phyloP scores from a whole-genome alignment of 371 early-diverging fungal species.

The Mucor circinelloides region DNA sequence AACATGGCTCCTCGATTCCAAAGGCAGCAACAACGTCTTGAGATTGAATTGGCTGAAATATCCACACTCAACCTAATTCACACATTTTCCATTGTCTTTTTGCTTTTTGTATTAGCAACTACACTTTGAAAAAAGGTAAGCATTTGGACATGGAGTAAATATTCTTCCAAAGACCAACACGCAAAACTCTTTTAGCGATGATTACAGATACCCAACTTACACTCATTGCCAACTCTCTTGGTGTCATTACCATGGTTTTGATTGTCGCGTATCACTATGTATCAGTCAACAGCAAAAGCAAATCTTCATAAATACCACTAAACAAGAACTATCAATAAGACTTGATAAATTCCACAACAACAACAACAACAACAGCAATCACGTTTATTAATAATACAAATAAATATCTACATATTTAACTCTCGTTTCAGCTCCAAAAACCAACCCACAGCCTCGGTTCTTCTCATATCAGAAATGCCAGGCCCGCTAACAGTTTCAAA shows the following conservation, averaged over 20 bases:
- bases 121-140: not conserved
- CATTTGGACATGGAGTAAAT: not conserved
- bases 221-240: slow-evolving; percentile 58
- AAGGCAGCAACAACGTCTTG: not conserved
- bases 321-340: too few species aligned
- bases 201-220: slow-evolving; percentile 61
- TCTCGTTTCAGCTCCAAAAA: slow-evolving; percentile 44
- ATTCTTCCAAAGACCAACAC: not conserved
- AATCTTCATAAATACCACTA: slow-evolving; percentile 1
- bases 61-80: not conserved
- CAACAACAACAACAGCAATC: not conserved
- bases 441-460: slow-evolving; percentile 53
- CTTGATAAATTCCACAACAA: too few species aligned
- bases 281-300: slow-evolving; percentile 44
- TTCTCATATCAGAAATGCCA: slow-evolving; percentile 54
- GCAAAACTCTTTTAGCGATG: slow-evolving; percentile 17
- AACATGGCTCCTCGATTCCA: not conserved
- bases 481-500: slow-evolving; percentile 53
- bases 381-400: not conserved
- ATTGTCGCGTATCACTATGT: slow-evolving; percentile 64
- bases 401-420: slow-evolving; percentile 10
- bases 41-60: slow-evolving; percentile 1
- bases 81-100: not conserved
- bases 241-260: slow-evolving; percentile 59
- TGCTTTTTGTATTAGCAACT: not conserved